A percentile compares a stretch with the other conserved stretches of the same genome.
Evolutionary conservation across 192 early-diverging fungal species (phyloP).

Genomic region (Jimgerdemannia lactiflua): DNA sequence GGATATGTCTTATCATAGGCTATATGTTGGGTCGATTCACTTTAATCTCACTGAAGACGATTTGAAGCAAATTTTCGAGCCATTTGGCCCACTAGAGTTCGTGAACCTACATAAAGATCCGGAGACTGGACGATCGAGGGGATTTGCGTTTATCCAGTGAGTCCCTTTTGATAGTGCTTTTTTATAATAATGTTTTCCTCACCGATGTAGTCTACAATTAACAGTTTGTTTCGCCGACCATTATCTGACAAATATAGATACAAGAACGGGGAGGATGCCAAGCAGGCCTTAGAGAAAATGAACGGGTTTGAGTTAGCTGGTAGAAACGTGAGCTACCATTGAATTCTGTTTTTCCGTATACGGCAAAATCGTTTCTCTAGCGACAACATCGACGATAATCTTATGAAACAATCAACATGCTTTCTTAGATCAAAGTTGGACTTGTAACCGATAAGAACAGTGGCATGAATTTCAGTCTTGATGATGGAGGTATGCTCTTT

Average conservation of each 20-base stretch:
- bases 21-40: constrained; percentile 62
- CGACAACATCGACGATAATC: not conserved
- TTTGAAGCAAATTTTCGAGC: constrained; percentile 75
- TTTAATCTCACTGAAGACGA: constrained; percentile 71
- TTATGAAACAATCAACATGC: not conserved
- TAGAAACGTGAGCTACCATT: constrained; percentile 44
- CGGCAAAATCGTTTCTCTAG: too few relatives aligned
- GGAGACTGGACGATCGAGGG: constrained; percentile 68
- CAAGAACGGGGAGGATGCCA: constrained; percentile 66
- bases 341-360: not conserved
- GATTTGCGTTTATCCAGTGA: constrained; percentile 82
- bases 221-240: not conserved
- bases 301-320: constrained; percentile 84
- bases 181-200: not conserved
- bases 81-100: constrained; percentile 82
- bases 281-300: constrained; percentile 75
- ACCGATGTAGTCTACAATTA: not conserved
- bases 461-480: constrained; percentile 37
- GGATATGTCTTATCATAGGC: constrained; percentile 52
- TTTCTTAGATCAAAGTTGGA: constrained; percentile 69
- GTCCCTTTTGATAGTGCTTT: constrained; percentile 2
- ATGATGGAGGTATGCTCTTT: constrained; percentile 40
- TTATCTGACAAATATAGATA: constrained; percentile 36
- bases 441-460: constrained; percentile 64
- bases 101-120: constrained; percentile 77